Conservation (phyloP, 2,329 filamentous ascomycete genomes). For the Fusarium redolens region DNA sequence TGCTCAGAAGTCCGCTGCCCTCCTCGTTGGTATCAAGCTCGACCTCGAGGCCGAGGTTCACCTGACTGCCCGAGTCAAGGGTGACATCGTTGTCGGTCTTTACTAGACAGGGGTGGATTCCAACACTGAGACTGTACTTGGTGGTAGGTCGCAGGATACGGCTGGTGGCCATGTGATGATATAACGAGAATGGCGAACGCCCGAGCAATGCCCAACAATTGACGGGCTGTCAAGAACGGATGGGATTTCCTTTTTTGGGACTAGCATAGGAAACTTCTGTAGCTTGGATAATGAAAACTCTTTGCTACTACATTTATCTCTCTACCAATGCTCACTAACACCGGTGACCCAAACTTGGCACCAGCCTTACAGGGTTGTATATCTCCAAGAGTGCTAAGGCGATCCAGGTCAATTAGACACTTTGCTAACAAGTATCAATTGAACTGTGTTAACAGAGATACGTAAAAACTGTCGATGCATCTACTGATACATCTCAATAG, state of each 20-base stretch:
- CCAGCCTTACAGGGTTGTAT: not conserved
- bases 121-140: not conserved
- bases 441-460: not conserved
- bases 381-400: not conserved
- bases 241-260: constrained; percentile 28
- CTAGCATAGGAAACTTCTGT: constrained; percentile 30
- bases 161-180: constrained; percentile 36
- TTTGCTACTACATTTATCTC: constrained; percentile 26
- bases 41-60: constrained; percentile 73
- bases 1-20: constrained; percentile 66
- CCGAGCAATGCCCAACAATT: constrained; percentile 32
- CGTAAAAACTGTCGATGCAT: no score
- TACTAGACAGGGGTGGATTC: constrained; percentile 34
- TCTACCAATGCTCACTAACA: not conserved
- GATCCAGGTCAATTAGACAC: not conserved
- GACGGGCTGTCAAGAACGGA: constrained; percentile 33
- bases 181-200: constrained; percentile 33
- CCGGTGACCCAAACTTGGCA: not conserved
- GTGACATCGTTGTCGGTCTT: constrained; percentile 66
- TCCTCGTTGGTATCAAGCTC: constrained; percentile 72
- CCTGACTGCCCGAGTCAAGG: constrained; percentile 68
- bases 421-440: not conserved
- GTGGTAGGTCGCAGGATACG: constrained; percentile 31
- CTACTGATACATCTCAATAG: not conserved
- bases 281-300: constrained; percentile 29